A percentile compares a stretch with the other conserved stretches of the same genome.
Evolutionary conservation across 83 land plant species (phyloP).

Genomic region (Picea abies): DNA sequence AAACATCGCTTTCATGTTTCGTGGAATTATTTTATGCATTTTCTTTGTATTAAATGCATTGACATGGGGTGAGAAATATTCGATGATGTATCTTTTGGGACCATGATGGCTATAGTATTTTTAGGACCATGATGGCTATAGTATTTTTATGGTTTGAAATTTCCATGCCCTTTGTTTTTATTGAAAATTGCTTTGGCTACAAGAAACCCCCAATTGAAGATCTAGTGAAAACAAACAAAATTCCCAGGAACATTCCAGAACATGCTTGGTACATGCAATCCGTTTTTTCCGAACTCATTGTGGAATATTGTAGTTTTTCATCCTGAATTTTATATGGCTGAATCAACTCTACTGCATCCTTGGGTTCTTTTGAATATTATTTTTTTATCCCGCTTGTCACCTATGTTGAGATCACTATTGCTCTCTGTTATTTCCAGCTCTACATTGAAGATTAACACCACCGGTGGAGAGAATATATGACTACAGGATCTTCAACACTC

Average conservation of each 20-base stretch:
- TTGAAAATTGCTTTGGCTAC: too few relatives aligned
- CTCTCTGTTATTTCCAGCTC: slow-evolving; percentile 70
- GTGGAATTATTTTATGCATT: slow-evolving; percentile 56
- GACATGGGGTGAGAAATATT: slow-evolving; percentile 72
- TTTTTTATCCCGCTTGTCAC: slow-evolving; percentile 65
- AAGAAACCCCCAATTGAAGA: slow-evolving; percentile 8
- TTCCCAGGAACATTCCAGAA: too few relatives aligned
- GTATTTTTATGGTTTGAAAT: too few relatives aligned
- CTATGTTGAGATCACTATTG: slow-evolving; percentile 64
- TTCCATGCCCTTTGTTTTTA: too few relatives aligned
- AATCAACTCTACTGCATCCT: slow-evolving; percentile 76
- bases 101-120: too few relatives aligned
- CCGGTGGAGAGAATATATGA: slow-evolving; percentile 75
- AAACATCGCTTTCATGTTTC: slow-evolving; percentile 79
- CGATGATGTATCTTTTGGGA: too few relatives aligned
- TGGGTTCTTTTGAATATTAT: slow-evolving; percentile 68
- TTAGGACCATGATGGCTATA: too few relatives aligned
- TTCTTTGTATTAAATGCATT: slow-evolving; percentile 78
- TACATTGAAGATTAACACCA: slow-evolving; percentile 71
- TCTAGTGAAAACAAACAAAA: too few relatives aligned
- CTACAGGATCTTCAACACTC: slow-evolving; percentile 65
- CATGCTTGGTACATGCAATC: slow-evolving; percentile 17
- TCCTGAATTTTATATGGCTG: slow-evolving; percentile 70
- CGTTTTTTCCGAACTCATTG: slow-evolving; percentile 57
- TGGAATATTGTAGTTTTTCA: slow-evolving; percentile 71